A percentile compares a stretch with the other conserved stretches of the same genome.
Conservation (phyloP, 2,329 filamentous ascomycete genomes). For the Cordyceps cateniannulata region DNA sequence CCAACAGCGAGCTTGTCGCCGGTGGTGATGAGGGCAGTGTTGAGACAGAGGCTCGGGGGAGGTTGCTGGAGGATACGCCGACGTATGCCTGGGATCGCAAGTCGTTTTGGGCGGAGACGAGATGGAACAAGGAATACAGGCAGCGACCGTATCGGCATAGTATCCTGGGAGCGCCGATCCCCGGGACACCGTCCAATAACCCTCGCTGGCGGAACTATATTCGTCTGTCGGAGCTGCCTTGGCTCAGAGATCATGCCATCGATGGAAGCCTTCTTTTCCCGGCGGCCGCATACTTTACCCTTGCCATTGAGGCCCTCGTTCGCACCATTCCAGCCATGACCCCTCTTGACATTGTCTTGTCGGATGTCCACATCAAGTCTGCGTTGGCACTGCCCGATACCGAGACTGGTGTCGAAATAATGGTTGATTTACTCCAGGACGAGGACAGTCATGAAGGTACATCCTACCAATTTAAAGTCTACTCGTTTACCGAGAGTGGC, state of each 20-base stretch:
- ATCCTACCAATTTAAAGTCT: conserved; percentile 21
- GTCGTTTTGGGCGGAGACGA: conserved; percentile 23
- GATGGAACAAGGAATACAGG: conserved; percentile 19
- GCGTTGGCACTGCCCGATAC: conserved; percentile 19
- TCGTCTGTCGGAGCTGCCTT: conserved; percentile 24
- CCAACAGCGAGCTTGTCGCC: conserved; percentile 14
- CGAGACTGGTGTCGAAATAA: conserved; percentile 20
- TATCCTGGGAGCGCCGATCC: conserved; percentile 20
- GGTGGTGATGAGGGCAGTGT: neutral
- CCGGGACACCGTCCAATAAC: conserved; percentile 19
- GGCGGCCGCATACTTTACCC: conserved; percentile 26
- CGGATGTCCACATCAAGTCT: conserved; percentile 19
- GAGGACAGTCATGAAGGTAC: conserved; percentile 18
- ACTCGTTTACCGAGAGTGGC: conserved; percentile 20
- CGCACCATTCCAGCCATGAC: conserved; percentile 11
- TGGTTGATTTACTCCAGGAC: conserved; percentile 19
- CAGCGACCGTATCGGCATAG: conserved; percentile 20
- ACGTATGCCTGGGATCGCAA: conserved; percentile 26
- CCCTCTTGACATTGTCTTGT: conserved; percentile 17
- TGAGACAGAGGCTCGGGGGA: neutral
- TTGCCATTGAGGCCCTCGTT: conserved; percentile 24
- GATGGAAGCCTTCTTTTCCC: conserved; percentile 25
- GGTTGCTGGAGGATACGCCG: conserved; percentile 19
- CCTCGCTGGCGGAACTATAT: conserved; percentile 28
- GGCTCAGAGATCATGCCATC: conserved; percentile 29